These are phyloP conservation scores for Tephrocybe rancida DNA, from an alignment of 768 basidiomycete species.

Conservation along the genomic window DNA sequence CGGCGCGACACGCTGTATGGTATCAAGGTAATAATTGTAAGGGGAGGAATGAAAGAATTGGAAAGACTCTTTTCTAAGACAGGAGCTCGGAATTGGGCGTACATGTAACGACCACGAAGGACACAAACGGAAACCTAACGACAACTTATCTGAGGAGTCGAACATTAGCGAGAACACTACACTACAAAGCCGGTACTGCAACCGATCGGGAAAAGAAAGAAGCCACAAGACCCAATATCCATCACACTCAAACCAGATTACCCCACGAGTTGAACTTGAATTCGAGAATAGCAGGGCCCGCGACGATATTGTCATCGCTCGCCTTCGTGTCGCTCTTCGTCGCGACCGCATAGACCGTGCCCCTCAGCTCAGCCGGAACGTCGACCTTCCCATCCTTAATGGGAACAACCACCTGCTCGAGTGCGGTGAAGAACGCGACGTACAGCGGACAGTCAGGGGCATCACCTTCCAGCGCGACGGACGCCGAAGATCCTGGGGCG, in stretches of 20 bases:
- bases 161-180: too few relatives aligned
- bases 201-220: too few relatives aligned
- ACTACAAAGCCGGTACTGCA: too few relatives aligned
- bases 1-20: too few relatives aligned
- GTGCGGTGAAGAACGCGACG: constrained; percentile 46
- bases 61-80: too few relatives aligned
- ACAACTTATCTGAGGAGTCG: too few relatives aligned
- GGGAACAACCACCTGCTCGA: constrained; percentile 34
- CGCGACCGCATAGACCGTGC: constrained; percentile 55
- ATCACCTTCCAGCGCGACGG: constrained; percentile 13
- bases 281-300: constrained; percentile 44
- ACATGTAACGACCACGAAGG: too few relatives aligned
- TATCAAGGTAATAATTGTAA: too few relatives aligned
- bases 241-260: constrained; percentile 5
- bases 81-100: too few relatives aligned
- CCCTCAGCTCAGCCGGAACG: constrained; percentile 39
- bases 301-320: constrained; percentile 42
- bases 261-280: constrained; percentile 18
- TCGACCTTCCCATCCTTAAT: constrained; percentile 29
- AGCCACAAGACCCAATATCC: too few relatives aligned
- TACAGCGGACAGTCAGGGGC: constrained; percentile 26
- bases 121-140: too few relatives aligned
- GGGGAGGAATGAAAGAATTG: too few relatives aligned
- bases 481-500: constrained; percentile 23
- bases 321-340: constrained; percentile 28